A percentile compares a stretch with the other conserved stretches of the same genome.
Conservation (phyloP, 306 rosid species). For the Cicer chorassanicum region DNA sequence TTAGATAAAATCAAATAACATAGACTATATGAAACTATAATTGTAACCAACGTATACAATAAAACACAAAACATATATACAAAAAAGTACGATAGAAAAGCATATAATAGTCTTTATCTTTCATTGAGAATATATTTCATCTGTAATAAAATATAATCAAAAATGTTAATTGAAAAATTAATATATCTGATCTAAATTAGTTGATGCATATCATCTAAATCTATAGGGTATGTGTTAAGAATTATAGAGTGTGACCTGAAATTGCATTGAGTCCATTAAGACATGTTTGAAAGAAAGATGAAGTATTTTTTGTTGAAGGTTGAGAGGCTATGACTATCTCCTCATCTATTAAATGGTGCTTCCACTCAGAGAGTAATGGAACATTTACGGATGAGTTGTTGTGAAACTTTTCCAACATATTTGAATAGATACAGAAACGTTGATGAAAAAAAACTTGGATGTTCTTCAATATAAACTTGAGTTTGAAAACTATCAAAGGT, state of each 20-base stretch:
- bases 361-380: conserved; percentile 33
- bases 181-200: no score
- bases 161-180: no score
- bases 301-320: neutral
- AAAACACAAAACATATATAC: no score
- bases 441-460: neutral
- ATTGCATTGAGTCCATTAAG: conserved; percentile 47
- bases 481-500: neutral
- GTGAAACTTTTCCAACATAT: conserved; percentile 8
- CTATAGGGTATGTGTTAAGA: no score
- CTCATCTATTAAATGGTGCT: conserved; percentile 20
- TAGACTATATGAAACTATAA: no score
- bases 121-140: no score
- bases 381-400: conserved; percentile 4
- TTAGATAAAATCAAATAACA: no score
- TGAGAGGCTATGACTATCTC: conserved; percentile 18
- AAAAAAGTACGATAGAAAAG: no score
- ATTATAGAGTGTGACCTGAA: conserved; percentile 34
- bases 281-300: conserved; percentile 26
- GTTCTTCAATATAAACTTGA: neutral
- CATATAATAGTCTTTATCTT: no score
- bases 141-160: no score
- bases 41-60: no score
- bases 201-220: no score
- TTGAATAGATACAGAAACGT: neutral